Evolutionary conservation across 768 basidiomycete species (phyloP).

Genomic region (Leccinum longicurvipes): DNA sequence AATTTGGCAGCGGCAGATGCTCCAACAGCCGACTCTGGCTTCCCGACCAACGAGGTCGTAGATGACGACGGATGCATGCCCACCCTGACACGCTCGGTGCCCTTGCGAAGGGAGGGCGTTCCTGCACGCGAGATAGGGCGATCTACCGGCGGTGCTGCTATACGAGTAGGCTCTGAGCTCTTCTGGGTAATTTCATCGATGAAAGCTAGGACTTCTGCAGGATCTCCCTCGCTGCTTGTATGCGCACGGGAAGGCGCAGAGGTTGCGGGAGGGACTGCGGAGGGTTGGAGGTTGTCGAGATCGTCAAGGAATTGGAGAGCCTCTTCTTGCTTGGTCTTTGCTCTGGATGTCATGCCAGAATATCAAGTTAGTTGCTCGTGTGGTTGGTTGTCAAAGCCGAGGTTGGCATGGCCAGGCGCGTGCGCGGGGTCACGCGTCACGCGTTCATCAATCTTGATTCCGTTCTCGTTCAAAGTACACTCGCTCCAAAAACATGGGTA

Average conservation of each 20-base stretch:
- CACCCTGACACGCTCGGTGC: conserved; percentile 71
- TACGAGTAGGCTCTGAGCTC: conserved; percentile 71
- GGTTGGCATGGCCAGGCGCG: not conserved
- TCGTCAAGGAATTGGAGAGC: conserved; percentile 93
- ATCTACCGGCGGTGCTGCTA: conserved; percentile 51
- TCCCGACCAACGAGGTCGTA: conserved; percentile 39
- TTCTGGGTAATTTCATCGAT: conserved; percentile 95
- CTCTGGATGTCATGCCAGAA: conserved; percentile 38
- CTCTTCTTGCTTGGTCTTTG: conserved; percentile 82
- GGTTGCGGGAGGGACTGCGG: conserved; percentile 22
- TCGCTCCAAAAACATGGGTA: conserved; percentile 16
- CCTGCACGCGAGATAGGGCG: conserved; percentile 61
- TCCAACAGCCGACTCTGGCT: conserved; percentile 29
- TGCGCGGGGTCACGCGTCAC: conserved; percentile 11
- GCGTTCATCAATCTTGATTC: conserved; percentile 3
- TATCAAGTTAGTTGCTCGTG: too few relatives aligned
- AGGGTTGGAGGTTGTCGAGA: conserved; percentile 74
- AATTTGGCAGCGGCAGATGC: conserved; percentile 17
- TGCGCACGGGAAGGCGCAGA: conserved; percentile 18
- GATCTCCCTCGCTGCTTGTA: conserved; percentile 54
- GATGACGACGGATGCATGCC: conserved; percentile 46
- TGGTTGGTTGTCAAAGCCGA: not conserved
- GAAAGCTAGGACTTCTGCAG: conserved; percentile 85
- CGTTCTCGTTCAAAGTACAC: too few relatives aligned
- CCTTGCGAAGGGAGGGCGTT: conserved; percentile 71